Evolutionary conservation across 345 rosid species (phyloP).

Genomic region (Citropsis articulata): DNA sequence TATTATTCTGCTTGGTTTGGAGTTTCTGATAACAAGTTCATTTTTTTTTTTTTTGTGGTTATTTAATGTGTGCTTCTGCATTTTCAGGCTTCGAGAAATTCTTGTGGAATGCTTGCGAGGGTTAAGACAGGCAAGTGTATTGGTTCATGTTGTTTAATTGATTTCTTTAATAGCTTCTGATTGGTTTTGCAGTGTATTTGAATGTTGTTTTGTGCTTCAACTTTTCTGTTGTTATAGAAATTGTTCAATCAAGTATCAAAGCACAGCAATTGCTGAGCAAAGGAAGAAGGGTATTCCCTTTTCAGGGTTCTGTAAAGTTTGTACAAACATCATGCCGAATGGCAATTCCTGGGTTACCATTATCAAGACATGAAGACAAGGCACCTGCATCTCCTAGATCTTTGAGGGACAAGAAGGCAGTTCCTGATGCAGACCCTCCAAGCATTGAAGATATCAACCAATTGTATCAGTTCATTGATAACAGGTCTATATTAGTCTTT

Average conservation of each 20-base stretch:
- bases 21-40: no score
- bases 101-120: conserved; percentile 25
- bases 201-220: background rate
- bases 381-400: conserved; percentile 28
- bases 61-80: background rate
- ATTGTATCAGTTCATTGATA: conserved; percentile 61
- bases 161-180: background rate
- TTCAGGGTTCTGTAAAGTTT: conserved; percentile 32
- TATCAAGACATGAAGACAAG: conserved; percentile 16
- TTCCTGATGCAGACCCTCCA: conserved; percentile 89
- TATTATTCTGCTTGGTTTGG: no score
- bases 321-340: conserved; percentile 57
- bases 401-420: conserved; percentile 54
- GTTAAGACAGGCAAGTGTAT: conserved; percentile 34
- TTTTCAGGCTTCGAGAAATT: conserved; percentile 26
- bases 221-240: conserved; percentile 15
- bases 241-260: conserved; percentile 20
- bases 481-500: conserved; percentile 39
- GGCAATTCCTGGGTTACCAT: conserved; percentile 43
- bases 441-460: conserved; percentile 44
- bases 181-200: background rate
- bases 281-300: conserved; percentile 19
- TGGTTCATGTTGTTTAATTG: background rate
- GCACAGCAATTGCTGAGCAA: conserved; percentile 18
- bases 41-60: background rate